These are phyloP conservation scores for Tricholoma flavovirens DNA, from an alignment of 768 basidiomycete genomes.

Conservation along the genomic window DNA sequence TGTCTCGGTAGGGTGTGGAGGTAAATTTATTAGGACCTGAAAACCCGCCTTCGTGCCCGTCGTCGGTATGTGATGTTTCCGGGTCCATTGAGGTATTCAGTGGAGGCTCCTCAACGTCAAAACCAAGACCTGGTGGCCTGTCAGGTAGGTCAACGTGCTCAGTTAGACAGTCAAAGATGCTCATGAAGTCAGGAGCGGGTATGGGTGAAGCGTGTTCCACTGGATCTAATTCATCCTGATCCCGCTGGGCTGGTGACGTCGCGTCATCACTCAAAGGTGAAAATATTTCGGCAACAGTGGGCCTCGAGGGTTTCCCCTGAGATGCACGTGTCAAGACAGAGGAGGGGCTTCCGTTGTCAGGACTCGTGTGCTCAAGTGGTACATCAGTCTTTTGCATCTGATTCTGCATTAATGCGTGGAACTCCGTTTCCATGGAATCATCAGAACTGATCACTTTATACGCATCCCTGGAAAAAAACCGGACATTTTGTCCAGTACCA, in stretches of 20 bases:
- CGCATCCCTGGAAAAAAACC: conserved; percentile 69
- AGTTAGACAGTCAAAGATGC: conserved; percentile 51
- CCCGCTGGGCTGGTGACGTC: conserved; percentile 5
- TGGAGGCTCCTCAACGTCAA: conserved; percentile 32
- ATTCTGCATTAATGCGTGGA: conserved; percentile 21
- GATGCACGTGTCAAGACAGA: conserved; percentile 27
- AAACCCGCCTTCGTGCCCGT: conserved; percentile 19
- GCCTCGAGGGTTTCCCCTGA: conserved; percentile 33
- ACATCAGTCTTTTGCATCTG: conserved; percentile 15
- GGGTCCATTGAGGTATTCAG: conserved; percentile 29
- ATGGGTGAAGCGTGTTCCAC: conserved; percentile 31
- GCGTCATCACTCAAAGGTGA: conserved; percentile 30
- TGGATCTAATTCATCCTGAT: conserved; percentile 19
- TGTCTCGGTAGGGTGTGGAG: conserved; percentile 39
- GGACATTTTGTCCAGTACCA: conserved; percentile 73
- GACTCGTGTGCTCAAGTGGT: conserved; percentile 27
- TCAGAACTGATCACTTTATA: conserved; percentile 66
- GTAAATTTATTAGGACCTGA: conserved; percentile 26
- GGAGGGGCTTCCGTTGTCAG: conserved; percentile 21
- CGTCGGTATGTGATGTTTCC: conserved; percentile 28
- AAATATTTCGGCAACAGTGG: conserved; percentile 47
- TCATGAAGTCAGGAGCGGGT: conserved; percentile 39
- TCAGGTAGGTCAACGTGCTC: conserved; percentile 46
- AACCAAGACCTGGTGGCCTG: conserved; percentile 39
- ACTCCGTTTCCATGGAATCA: conserved; percentile 41